These are phyloP conservation scores for Asterionellopsis glacialis DNA, from an alignment of 108 stramenopile species.

Conservation along the genomic window DNA sequence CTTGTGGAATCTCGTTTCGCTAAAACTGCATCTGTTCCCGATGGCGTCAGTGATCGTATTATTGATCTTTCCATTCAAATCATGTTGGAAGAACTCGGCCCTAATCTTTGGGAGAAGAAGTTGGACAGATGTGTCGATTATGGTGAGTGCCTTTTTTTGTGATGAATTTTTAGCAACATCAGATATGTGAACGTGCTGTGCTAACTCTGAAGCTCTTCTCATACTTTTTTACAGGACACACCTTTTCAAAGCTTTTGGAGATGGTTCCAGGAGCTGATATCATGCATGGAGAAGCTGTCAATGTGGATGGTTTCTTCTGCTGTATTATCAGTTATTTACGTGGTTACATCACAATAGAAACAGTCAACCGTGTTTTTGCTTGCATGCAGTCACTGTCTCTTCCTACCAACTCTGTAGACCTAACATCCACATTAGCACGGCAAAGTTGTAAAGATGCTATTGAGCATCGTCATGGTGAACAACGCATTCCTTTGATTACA, in stretches of 20 bases:
- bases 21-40: slow-evolving; percentile 37
- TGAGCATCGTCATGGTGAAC: slow-evolving; percentile 93
- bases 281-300: slow-evolving; percentile 97
- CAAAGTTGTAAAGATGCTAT: slow-evolving; percentile 91
- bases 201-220: slow-evolving; percentile 8
- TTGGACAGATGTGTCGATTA: slow-evolving; percentile 92
- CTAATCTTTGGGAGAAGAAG: slow-evolving; percentile 93
- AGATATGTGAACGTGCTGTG: not conserved
- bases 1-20: slow-evolving; percentile 74
- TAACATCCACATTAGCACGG: slow-evolving; percentile 75
- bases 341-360: slow-evolving; percentile 80
- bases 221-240: slow-evolving; percentile 59
- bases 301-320: slow-evolving; percentile 95
- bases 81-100: slow-evolving; percentile 96
- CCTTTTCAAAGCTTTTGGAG: slow-evolving; percentile 93
- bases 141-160: slow-evolving; percentile 42
- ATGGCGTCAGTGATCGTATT: slow-evolving; percentile 76
- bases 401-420: slow-evolving; percentile 71
- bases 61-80: slow-evolving; percentile 94
- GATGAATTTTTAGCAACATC: not conserved
- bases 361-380: slow-evolving; percentile 73
- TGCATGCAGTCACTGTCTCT: slow-evolving; percentile 80
- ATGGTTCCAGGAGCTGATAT: slow-evolving; percentile 92
- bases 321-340: slow-evolving; percentile 83
- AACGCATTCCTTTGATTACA: slow-evolving; percentile 88